Conservation (phyloP, 2,329 filamentous ascomycete genomes). For the Neonectria faginata region DNA sequence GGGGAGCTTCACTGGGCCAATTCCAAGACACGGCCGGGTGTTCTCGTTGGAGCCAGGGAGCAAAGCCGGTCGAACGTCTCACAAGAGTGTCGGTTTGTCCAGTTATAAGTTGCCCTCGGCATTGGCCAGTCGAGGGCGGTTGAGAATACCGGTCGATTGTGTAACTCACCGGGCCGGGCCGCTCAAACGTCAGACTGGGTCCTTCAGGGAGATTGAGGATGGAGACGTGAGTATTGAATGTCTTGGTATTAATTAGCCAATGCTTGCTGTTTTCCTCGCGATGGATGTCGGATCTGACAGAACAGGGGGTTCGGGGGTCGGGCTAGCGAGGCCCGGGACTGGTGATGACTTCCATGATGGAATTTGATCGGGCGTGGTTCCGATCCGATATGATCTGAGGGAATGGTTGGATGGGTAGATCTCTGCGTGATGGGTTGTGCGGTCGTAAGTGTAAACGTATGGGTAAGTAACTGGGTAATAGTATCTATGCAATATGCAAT, state of each 20-base stretch:
- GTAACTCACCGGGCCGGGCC: constrained; percentile 4
- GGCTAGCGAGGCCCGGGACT: constrained; percentile 22
- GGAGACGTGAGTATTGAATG: constrained; percentile 16
- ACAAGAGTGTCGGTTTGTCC: not conserved
- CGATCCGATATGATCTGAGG: constrained; percentile 14
- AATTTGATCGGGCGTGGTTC: constrained; percentile 13
- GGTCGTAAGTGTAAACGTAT: not conserved
- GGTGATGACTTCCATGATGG: constrained; percentile 2
- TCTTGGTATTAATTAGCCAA: constrained; percentile 6
- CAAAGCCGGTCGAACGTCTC: not conserved
- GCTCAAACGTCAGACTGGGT: constrained; percentile 23
- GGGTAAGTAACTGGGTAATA: no score
- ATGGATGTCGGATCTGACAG: not conserved
- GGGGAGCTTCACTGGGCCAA: constrained; percentile 14
- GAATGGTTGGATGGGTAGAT: constrained; percentile 2
- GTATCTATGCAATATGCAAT: not conserved
- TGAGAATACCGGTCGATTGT: not conserved
- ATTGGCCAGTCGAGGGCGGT: constrained; percentile 18
- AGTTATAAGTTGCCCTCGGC: not conserved
- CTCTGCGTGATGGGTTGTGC: not conserved
- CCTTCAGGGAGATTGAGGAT: constrained; percentile 2
- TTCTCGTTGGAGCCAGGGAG: constrained; percentile 22
- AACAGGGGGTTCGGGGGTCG: constrained; percentile 25
- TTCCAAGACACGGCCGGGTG: constrained; percentile 31
- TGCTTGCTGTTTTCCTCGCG: constrained; percentile 4